Evolutionary conservation across 176 grass and related monocot genomes (phyloP).

Genomic region (Lolium multiflorum): DNA sequence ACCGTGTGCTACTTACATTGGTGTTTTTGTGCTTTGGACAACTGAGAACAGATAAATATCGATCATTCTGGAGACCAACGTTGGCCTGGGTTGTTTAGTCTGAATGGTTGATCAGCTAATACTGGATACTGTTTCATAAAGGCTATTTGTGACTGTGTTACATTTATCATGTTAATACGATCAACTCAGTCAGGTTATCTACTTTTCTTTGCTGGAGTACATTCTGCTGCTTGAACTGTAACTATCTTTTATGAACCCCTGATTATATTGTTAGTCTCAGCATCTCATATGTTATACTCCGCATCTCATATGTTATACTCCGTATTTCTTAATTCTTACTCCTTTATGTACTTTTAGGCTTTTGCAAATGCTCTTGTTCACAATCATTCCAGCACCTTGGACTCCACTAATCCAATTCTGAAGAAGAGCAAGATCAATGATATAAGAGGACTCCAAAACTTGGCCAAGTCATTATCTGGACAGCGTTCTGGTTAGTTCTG

Average conservation of each 20-base stretch:
- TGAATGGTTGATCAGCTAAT: background rate
- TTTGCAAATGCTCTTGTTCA: conserved; percentile 71
- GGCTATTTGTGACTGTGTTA: background rate
- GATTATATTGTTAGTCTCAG: background rate
- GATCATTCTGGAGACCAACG: background rate
- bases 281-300: conserved; percentile 11
- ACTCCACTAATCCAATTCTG: conserved; percentile 19
- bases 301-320: conserved; percentile 11
- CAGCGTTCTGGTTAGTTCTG: conserved; percentile 61
- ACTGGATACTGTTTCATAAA: background rate
- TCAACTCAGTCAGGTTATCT: background rate
- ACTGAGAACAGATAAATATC: background rate
- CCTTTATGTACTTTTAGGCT: conserved; percentile 54
- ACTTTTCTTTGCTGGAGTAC: background rate
- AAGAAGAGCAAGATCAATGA: conserved; percentile 44
- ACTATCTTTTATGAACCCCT: background rate
- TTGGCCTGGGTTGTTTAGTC: background rate
- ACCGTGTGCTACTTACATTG: background rate
- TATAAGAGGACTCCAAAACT: conserved; percentile 59
- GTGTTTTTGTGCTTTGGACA: background rate
- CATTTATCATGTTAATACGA: conserved; percentile 1
- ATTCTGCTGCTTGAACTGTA: background rate
- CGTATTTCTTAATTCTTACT: conserved; percentile 20
- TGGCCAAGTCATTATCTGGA: conserved; percentile 71
- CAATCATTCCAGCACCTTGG: conserved; percentile 38